These are phyloP conservation scores for Colletotrichum sp. DNA, from an alignment of 2,329 filamentous ascomycete species.

Conservation along the genomic window DNA sequence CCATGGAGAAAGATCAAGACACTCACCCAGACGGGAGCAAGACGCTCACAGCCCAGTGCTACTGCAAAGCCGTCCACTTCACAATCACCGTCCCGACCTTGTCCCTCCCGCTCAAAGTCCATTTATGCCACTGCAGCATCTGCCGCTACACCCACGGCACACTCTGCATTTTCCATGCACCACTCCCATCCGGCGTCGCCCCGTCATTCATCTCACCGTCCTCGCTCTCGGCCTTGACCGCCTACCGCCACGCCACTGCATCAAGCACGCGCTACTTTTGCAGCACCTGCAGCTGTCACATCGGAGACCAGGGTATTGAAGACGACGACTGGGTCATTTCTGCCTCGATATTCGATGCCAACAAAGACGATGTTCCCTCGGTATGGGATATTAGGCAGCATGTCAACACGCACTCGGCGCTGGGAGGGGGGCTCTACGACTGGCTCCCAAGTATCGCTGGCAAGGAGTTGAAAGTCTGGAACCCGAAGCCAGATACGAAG, in stretches of 20 bases:
- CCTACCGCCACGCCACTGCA: constrained; percentile 36
- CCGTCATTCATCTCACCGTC: constrained; percentile 47
- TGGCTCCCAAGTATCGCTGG: constrained; percentile 38
- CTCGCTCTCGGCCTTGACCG: constrained; percentile 37
- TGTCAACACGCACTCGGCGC: constrained; percentile 39
- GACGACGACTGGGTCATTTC: constrained; percentile 42
- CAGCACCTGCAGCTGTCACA: constrained; percentile 49
- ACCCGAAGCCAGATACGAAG: constrained; percentile 34
- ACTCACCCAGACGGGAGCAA: constrained; percentile 23
- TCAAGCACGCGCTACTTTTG: constrained; percentile 47
- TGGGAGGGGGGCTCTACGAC: constrained; percentile 39
- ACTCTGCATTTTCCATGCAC: constrained; percentile 46
- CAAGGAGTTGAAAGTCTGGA: constrained; percentile 35
- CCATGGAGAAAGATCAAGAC: background rate
- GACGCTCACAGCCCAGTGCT: constrained; percentile 49
- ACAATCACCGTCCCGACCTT: constrained; percentile 42
- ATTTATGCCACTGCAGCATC: constrained; percentile 51
- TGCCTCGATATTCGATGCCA: constrained; percentile 41
- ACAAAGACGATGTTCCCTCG: constrained; percentile 34
- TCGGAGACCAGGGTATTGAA: constrained; percentile 39
- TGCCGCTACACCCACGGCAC: constrained; percentile 49
- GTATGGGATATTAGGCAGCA: constrained; percentile 40
- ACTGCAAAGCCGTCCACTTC: constrained; percentile 49
- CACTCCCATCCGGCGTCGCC: constrained; percentile 35
- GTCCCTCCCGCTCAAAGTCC: constrained; percentile 43